Base-by-base conservation (phyloP, 2,329 filamentous ascomycete genomes). In the Exophiala lecanii-corni region DNA sequence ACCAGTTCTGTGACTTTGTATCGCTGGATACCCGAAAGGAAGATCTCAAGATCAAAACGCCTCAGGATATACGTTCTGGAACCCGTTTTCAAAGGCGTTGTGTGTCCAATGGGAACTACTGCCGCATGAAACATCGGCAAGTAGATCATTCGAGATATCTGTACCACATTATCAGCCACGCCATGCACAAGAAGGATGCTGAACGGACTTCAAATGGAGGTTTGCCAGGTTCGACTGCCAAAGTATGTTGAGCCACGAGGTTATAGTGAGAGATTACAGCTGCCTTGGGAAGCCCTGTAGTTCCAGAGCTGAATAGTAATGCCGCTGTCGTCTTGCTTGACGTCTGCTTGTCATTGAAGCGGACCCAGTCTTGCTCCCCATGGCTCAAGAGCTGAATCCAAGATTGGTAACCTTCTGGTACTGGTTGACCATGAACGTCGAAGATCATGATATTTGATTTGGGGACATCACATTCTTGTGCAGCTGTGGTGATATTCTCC, bases 21-120 rank as follows among this genome's bases (percentile, higher is more conserved):
- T 18, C 83, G 73, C 61, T 95, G 82, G 16, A 95, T 80, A 45
- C 85, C 74, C 12, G 73, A 62, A 67, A 88, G 94, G 61, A 86
- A 89, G 44, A 76, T 75, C 55, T 86, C 81, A 3, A 95, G 71
- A 45, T 94, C 85, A 62, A 95, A 96, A 48, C 82, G 83, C 2
- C 81, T 69, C 76, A 92, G 82, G 7, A 91, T 78, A 2, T 70
- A 75, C 4, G 68, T 62, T 5, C 63, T 63, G 25, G 67, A 59
- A 6, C 71, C 71, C 16, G 68, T 63, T 13, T 68, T 65, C 3
- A 72, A 59, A n/a, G 68, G 62, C 50, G 67, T 68, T 33, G 72
- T 57, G 43, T 71, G 61, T 18, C 68, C 66, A 49, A 69, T 66
- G 3, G 71, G 61, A 0, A 65, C 62, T 3, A 68, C 67, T 49